Percentiles rank a stretch among this genome's conserved stretches.
These are phyloP conservation scores for Candida bentonensis DNA, from an alignment of 805 yeast genomes.

Conservation along the genomic window DNA sequence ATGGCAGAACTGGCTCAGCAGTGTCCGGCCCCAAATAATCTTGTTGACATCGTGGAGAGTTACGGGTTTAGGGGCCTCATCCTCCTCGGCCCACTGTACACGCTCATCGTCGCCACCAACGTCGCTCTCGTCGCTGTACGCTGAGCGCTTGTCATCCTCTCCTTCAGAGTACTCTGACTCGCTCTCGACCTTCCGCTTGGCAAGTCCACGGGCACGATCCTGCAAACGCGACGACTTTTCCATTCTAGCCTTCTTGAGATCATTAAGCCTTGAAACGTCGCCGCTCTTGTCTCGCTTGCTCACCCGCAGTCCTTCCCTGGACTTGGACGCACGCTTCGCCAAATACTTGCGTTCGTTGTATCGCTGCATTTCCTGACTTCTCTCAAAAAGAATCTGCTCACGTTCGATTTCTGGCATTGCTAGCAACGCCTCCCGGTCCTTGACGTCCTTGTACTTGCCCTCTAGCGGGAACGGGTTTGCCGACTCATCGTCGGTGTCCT, in stretches of 20 bases:
- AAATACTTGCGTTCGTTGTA: constrained; percentile 73
- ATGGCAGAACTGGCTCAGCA: constrained; percentile 60
- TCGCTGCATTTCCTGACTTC: constrained; percentile 83
- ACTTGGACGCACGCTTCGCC: constrained; percentile 64
- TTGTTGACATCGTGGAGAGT: constrained; percentile 54
- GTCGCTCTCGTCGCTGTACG: constrained; percentile 29
- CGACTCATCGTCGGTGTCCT: constrained; percentile 15
- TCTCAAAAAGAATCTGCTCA: constrained; percentile 80
- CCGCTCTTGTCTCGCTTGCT: constrained; percentile 22
- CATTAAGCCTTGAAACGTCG: constrained; percentile 41
- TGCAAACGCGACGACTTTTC: constrained; percentile 23
- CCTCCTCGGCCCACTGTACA: constrained; percentile 36
- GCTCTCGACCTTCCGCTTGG: constrained; percentile 2
- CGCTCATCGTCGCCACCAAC: constrained; percentile 25
- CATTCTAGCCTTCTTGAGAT: constrained; percentile 63
- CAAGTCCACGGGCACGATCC: background rate
- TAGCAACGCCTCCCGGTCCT: constrained; percentile 44
- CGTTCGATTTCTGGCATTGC: constrained; percentile 82
- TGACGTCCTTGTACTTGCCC: constrained; percentile 76
- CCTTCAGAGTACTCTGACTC: constrained; percentile 10
- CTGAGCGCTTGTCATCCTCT: constrained; percentile 27
- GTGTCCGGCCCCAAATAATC: constrained; percentile 63
- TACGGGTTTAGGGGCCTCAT: constrained; percentile 27
- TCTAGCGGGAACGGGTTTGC: constrained; percentile 85
- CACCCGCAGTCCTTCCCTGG: constrained; percentile 23